Percentiles rank a stretch among this genome's conserved stretches.
Evolutionary conservation across 768 basidiomycete genomes (phyloP).

Genomic region (Leucocoprinus leucothites): DNA sequence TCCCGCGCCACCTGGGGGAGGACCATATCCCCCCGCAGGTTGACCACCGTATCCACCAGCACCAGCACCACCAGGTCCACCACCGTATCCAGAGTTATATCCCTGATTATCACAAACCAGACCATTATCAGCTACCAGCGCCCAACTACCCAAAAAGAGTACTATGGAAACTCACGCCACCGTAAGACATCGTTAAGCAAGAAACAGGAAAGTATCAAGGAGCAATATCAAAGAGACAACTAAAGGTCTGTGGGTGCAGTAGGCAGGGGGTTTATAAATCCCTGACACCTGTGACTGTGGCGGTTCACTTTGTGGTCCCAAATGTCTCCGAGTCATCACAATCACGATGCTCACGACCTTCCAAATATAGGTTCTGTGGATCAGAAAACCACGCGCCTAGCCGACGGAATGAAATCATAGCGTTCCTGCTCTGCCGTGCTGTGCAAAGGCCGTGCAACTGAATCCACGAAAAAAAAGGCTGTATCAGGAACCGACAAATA

Average conservation of each 20-base stretch:
- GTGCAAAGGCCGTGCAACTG: neutral
- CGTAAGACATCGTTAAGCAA: constrained; percentile 32
- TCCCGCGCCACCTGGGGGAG: constrained; percentile 18
- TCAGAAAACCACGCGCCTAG: too few relatives aligned
- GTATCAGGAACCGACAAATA: too few relatives aligned
- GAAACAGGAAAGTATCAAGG: neutral
- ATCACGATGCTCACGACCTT: too few relatives aligned
- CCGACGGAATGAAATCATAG: too few relatives aligned
- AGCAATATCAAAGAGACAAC: neutral
- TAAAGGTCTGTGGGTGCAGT: neutral
- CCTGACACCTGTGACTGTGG: neutral
- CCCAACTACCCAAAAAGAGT: neutral
- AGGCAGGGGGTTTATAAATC: constrained; percentile 1
- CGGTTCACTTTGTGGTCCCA: neutral
- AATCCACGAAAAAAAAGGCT: too few relatives aligned
- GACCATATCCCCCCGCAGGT: constrained; percentile 29
- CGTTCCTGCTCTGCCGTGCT: neutral
- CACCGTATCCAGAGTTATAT: constrained; percentile 19
- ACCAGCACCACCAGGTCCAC: constrained; percentile 23
- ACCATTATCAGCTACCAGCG: neutral
- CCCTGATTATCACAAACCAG: neutral
- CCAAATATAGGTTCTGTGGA: too few relatives aligned
- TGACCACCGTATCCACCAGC: constrained; percentile 22
- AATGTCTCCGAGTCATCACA: too few relatives aligned
- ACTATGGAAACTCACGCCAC: constrained; percentile 22